Base-by-base conservation (phyloP, 169 alveolate genomes). In the Plasmodium relictum region DNA sequence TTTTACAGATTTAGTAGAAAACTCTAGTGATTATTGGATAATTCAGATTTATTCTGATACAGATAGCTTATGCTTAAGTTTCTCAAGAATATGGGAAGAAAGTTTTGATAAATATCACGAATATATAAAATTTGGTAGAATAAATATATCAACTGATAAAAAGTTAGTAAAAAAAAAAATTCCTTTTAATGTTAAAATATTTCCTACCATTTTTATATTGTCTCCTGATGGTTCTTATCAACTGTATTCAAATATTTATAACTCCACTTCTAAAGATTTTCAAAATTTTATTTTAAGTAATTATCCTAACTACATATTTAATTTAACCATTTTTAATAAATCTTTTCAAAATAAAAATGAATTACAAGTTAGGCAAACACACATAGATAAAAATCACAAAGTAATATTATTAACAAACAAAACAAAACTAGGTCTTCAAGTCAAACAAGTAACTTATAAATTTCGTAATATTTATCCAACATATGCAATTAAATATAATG, bases 51-150 rank as follows among this genome's bases (percentile, higher is more conserved):
- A 92, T 42, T 89, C 95, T 3, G 95, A 92, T 52, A 88, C 92
- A 7, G 95, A 92, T 92, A 88, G 74, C 39, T 73, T 92, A n/a
- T 88, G 88, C 41, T 92, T 85, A 56, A 66, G 74, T 54, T 92
- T 92, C 73, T 92, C 95, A 16, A 88, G 89, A 22, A 80, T 92
- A 52, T 92, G 95, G 95, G 95, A 92, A 71, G 95, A 92, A 50
- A 70, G 92, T 42, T 85, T 78, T 69, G 95, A 92, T 45, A 89
- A 88, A 78, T 85, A 89, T 92, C 54, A 78, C 31, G 92, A 88
- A 20, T 78, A 88, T 58, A 85, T 89, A 44, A 73, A 66, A 61
- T 92, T 92, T 78, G 95, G 95, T 18, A 59, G 95, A 39, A 88
- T 92, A 63, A 88, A 92, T 39, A 73, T 91, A 52, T 44, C 85